phyloP scores from a whole-genome alignment of 768 basidiomycete species.

The Rubroboletus pulcherrimus region DNA sequence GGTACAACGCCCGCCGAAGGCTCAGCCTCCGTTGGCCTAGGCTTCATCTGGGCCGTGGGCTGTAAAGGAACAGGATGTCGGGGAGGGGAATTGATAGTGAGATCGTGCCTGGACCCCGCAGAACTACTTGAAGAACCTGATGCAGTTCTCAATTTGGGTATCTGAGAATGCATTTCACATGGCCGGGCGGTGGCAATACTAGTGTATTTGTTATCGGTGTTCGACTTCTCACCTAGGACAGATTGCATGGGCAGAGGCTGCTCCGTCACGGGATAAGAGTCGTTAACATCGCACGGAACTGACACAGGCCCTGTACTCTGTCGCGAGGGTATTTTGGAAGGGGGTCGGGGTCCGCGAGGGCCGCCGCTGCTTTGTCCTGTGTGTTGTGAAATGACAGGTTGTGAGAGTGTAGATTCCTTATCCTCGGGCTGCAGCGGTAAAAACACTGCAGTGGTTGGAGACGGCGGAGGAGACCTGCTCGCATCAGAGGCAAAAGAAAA shows the following conservation, averaged over 20 bases:
- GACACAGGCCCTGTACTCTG: conserved; percentile 23
- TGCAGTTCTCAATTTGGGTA: conserved; percentile 27
- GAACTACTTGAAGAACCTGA: conserved; percentile 28
- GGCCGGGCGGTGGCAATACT: neutral
- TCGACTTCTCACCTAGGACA: conserved; percentile 16
- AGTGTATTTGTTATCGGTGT: conserved; percentile 4
- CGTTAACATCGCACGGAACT: neutral
- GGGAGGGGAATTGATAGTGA: neutral
- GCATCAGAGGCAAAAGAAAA: conserved; percentile 14
- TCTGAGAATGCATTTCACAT: conserved; percentile 23
- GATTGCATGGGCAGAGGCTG: neutral
- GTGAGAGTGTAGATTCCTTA: neutral
- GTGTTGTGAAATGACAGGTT: conserved; percentile 2
- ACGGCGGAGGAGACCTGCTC: conserved; percentile 6
- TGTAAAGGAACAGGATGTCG: conserved; percentile 8
- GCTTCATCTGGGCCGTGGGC: neutral
- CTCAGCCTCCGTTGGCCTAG: neutral
- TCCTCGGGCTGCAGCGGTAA: conserved; percentile 1
- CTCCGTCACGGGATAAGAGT: neutral
- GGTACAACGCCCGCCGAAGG: too few species aligned
- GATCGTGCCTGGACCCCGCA: conserved; percentile 11
- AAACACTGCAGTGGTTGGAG: conserved; percentile 1
- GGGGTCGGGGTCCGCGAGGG: conserved; percentile 42
- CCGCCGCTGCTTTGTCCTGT: conserved; percentile 32
- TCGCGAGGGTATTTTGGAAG: conserved; percentile 32